Evolutionary conservation across 148 eudicot genomes (phyloP), one percentile per base, ranked within the genome.

Genomic region (Rhododendron griersonianum): DNA sequence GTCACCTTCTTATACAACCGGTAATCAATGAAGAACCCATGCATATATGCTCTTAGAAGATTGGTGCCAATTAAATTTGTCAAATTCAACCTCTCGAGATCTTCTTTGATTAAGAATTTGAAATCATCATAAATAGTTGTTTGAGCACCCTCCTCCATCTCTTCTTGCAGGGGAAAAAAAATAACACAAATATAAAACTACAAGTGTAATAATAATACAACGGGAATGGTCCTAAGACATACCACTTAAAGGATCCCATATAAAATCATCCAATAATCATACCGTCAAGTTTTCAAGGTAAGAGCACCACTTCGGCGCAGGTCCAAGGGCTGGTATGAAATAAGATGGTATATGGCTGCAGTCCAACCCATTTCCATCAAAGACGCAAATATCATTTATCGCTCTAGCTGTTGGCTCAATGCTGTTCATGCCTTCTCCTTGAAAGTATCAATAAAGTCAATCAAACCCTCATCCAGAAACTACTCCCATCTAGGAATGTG

Each of bases 401-500:
- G 85, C 88, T 45, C 98, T 96, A 71, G 91, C 98, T 65, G 94
- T 91, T 74, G 98, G 99, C 85, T 94, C 99, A 86, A 95, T 93
- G 92, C 99, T 95, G 79, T 98, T 95, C 96, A 97, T 90, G 77
- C 96, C 95, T 90, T 94, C 98, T 88, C 98, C 98, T 98, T 97
- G 91, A 81, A 91, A 90, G 39, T 39, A 48, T 48, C 35, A 67
- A 15, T 84, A 44, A 81, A 69, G 59, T 39, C 65, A 61, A 69
- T 78, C 37, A 23, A 78, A 80, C 50, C 45, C 83, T 33, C 44
- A 23, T 76, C 37, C 44, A 69, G 16, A 50, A 67, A 5, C 78
- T n/a, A 35, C 61, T 79, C 37, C 51, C n/a, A 11, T 41, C 69
- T 53, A 28, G 51, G 48, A n/a, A 44, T 53, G 41, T 35, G 10